Evolutionary conservation across 1,284 basidiomycete species (phyloP), one percentile per base, ranked within the genome.

Genomic region (Ganoderma meredithae): DNA sequence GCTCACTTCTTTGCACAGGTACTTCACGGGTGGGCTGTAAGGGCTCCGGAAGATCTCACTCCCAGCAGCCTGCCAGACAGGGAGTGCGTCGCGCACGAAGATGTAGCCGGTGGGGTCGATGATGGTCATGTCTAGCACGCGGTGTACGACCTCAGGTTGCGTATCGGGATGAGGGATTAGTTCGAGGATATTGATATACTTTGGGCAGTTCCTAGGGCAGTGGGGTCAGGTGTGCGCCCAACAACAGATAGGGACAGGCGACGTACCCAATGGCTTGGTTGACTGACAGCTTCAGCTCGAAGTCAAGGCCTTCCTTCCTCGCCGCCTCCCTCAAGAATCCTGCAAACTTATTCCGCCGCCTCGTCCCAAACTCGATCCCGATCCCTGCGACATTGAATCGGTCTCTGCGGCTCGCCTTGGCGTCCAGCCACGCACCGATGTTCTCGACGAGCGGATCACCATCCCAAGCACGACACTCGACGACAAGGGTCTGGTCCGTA

Each of bases 81-180:
- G 52, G 52, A 55, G 52, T 0, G 52, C 52, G 27, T 55, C 52
- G 52, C 52, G 52, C 27, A 55, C 52, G 27, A 55, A 55, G 52
- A 55, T 55, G 52, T 55, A 55, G 52, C 52, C 52, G 5, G 52
- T 55, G 27, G 52, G 52, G 27, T 55, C 52, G 52, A 55, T 55
- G 27, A 27, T 55, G 52, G 52, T 55, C 15, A 55, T 55, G 13
- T 31, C 52, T 15, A 55, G 27, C 27, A 55, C 52, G 27, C 27
- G 52, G 13, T 55, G 27, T 15, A 55, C 31, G 27, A 55, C 31
- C 22, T 33, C 27, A 7, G 52, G 52, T 3, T 33, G 52, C 3
- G 52, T 55, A 19, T 55, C 31, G 5, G 52, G 52, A 15, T 55
- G 27, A 55, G 52, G 27, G 25, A 55, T 27, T 17, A 55, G 52